Evolutionary conservation across 352 stramenopile species (phyloP).

Genomic region (Thraustotheca clavata): DNA sequence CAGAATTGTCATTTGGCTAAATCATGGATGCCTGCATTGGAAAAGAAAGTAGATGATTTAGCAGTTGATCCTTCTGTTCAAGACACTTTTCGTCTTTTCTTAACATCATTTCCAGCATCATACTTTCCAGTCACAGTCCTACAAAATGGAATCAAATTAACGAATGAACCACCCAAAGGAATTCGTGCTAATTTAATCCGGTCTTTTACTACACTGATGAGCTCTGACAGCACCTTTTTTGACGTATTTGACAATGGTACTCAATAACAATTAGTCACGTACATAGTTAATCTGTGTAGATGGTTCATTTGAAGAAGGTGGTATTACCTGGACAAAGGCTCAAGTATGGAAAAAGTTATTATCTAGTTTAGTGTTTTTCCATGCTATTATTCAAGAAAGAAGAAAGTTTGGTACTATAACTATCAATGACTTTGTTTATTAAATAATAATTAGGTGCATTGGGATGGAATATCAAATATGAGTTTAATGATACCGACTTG

Average conservation of each 20-base stretch:
- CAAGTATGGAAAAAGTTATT: slow-evolving; percentile 86
- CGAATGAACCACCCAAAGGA: slow-evolving; percentile 88
- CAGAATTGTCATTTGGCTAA: slow-evolving; percentile 94
- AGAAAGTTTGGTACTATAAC: slow-evolving; percentile 78
- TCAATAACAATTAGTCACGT: not conserved
- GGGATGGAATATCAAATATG: slow-evolving; percentile 95
- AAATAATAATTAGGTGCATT: slow-evolving; percentile 38
- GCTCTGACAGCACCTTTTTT: slow-evolving; percentile 55
- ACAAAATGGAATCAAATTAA: slow-evolving; percentile 91
- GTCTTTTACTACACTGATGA: slow-evolving; percentile 83
- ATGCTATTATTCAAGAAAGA: slow-evolving; percentile 91
- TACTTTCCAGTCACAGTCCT: slow-evolving; percentile 92
- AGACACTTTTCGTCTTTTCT: slow-evolving; percentile 84
- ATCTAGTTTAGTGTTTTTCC: slow-evolving; percentile 88
- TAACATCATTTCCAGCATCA: slow-evolving; percentile 86
- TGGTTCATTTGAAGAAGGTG: slow-evolving; percentile 50
- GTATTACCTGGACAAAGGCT: slow-evolving; percentile 33
- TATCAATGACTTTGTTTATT: not conserved
- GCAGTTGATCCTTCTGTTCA: slow-evolving; percentile 43
- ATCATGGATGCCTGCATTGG: slow-evolving; percentile 90
- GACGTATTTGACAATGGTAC: slow-evolving; percentile 25
- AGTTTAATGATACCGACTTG: slow-evolving; percentile 94
- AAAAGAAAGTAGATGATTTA: slow-evolving; percentile 86
- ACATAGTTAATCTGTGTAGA: slow-evolving; percentile 15
- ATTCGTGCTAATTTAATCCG: slow-evolving; percentile 84